Percentiles rank a stretch among this genome's conserved stretches.
These are phyloP conservation scores for Leccinum pallidistipes DNA, from an alignment of 1,284 basidiomycete genomes.

Conservation along the genomic window DNA sequence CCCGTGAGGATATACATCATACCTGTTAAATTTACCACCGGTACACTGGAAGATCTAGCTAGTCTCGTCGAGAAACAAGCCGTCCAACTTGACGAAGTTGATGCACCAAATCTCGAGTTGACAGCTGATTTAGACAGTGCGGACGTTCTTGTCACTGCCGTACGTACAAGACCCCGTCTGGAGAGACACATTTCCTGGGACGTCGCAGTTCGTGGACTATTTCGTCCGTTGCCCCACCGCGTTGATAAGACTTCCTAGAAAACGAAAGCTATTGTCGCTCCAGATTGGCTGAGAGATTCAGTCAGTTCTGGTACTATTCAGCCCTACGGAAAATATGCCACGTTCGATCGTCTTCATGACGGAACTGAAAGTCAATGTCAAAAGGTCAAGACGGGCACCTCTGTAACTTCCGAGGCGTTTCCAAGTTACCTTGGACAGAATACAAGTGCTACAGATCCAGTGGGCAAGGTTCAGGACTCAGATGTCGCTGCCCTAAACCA, in stretches of 20 bases:
- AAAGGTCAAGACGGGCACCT: constrained; percentile 18
- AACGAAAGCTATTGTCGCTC: constrained; percentile 63
- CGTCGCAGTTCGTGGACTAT: constrained; percentile 52
- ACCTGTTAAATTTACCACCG: constrained; percentile 53
- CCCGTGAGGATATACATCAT: constrained; percentile 52
- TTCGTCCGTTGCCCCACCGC: not conserved
- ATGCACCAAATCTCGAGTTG: constrained; percentile 36
- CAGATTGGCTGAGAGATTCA: constrained; percentile 66
- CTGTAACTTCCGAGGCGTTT: constrained; percentile 2
- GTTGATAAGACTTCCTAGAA: constrained; percentile 41
- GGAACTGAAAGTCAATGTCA: constrained; percentile 47
- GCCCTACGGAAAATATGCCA: constrained; percentile 55
- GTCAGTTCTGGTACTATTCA: constrained; percentile 42
- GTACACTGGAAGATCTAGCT: constrained; percentile 47
- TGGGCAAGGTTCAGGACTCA: constrained; percentile 5
- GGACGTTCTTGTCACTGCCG: constrained; percentile 63
- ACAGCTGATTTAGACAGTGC: constrained; percentile 48
- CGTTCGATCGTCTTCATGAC: constrained; percentile 49
- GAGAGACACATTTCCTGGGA: constrained; percentile 67
- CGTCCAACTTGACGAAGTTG: not conserved
- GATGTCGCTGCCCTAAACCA: constrained; percentile 34
- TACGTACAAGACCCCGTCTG: constrained; percentile 63
- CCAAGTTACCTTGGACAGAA: constrained; percentile 11
- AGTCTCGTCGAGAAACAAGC: constrained; percentile 42
- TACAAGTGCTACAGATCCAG: constrained; percentile 9